Evolutionary conservation across 176 grass and related monocot species (phyloP), one percentile per base, ranked within the genome.

Genomic region (Tillandsia fasciculata): DNA sequence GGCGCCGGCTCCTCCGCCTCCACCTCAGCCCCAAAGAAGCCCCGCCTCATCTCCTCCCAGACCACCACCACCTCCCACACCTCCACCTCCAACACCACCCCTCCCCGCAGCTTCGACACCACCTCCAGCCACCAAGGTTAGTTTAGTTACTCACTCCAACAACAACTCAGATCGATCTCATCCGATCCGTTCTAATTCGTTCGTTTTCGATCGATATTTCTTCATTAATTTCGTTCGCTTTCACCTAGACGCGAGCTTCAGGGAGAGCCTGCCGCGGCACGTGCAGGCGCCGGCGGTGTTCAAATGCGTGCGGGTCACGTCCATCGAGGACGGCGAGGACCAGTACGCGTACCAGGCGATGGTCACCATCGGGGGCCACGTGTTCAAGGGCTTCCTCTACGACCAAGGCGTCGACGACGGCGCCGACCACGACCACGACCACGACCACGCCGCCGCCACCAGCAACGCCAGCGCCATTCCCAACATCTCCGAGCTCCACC

Each of bases 321-420:
- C 95, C 56, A 69, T 99, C 2, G 90, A 99, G 11, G 87, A 84
- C 52, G 70, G 84, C 48, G 66, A 71, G 64, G 84, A 74, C 53
- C 82, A 99, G 84, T 87, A 86, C n/a, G 95, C 95, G 47, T 99
- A 99, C 84, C 95, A 93, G 71, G 90, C 90, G 12, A 74, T 77
- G 52, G 90, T 99, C 53, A 87, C 73, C 74, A 99, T 99, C 78
- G 88, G 88, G 49, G 95, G 95, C 6, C 95, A 90, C 48, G 64
- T 90, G 53, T 99, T 99, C 90, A 80, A 88, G 78, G 95, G 95
- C 1, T 87, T 99, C 33, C 84, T 99, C 48, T 99, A 99, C 76
- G 84, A 93, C 57, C 87, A 94, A 73, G 95, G 95, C 57, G 61
- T 80, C 10, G 87, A 88, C 51, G 80, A 86, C 48, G 74, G 56